Conservation (phyloP, 805 yeast genomes). For the Candida quercuum region DNA sequence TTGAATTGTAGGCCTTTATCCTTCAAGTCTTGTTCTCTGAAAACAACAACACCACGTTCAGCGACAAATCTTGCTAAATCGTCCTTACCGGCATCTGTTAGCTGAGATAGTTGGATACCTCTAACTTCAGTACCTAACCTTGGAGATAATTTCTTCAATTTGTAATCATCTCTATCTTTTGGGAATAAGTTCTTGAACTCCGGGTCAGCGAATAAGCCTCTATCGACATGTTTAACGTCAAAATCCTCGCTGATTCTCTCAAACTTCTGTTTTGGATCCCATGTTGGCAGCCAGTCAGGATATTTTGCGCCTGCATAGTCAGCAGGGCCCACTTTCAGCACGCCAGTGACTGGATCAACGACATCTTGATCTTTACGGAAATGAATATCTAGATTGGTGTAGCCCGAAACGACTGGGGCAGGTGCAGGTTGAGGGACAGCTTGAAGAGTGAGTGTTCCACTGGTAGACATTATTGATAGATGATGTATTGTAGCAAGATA, state of each 20-base stretch:
- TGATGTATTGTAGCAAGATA: no score
- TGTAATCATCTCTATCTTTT: conserved; percentile 19
- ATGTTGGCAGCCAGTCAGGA: conserved; percentile 63
- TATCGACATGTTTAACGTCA: conserved; percentile 43
- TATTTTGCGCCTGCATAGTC: conserved; percentile 30
- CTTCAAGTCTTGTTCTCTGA: conserved; percentile 63
- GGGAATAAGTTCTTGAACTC: conserved; percentile 46
- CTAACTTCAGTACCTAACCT: conserved; percentile 62
- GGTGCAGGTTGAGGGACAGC: conserved; percentile 3
- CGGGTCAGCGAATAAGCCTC: conserved; percentile 68
- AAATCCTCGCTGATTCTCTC: conserved; percentile 47
- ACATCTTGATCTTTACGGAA: conserved; percentile 48
- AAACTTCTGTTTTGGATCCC: conserved; percentile 55
- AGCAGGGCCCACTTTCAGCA: conserved; percentile 37
- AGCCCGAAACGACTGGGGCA: conserved; percentile 7
- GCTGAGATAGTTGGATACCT: conserved; percentile 53
- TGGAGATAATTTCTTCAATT: conserved; percentile 48
- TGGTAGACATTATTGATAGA: conserved; percentile 4
- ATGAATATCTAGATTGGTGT: conserved; percentile 33
- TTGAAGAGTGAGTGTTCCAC: conserved; percentile 10
- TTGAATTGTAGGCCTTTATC: conserved; percentile 43
- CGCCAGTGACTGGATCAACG: conserved; percentile 38
- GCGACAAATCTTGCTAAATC: conserved; percentile 68
- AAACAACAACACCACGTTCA: conserved; percentile 62
- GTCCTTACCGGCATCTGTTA: conserved; percentile 51